Base-by-base conservation (phyloP, 1,139 yeast genomes). In the Yamadazyma buinensis region DNA sequence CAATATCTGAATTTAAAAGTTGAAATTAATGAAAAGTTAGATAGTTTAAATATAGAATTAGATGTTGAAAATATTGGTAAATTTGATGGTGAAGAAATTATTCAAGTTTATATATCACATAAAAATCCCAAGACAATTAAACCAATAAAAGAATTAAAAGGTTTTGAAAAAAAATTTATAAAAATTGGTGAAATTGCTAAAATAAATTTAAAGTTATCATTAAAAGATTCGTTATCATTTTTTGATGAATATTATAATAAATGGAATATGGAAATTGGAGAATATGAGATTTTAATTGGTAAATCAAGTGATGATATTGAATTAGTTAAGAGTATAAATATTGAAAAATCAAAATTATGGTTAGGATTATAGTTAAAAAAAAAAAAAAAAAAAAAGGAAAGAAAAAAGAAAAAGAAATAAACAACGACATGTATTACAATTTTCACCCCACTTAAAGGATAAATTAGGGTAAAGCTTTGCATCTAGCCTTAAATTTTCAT, bases 101-200 rank as follows among this genome's bases (percentile, higher is more conserved):
- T 68, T 7, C 79, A 74, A 49, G 48, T 69, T 22, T 74, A 72
- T 48, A 48, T 72, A 26, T 44, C 55, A 24, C 72, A 67, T 41
- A 43, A 52, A 13, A 57, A 55, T 15, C 60, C 76, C 7, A 52
- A 56, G 26, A 59, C 74, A 26, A 62, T 60, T 29, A 66, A 79
- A 42, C 80, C 83, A 19, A 50, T 61, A 14, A 77, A 77, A 53
- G 83, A 77, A 49, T 63, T 77, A 46, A 75, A 72, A 51, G 81
- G 72, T 18, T 77, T 70, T 50, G 64, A 59, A 29, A 77, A 77
- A 54, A 69, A 74, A 15, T 42, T 38, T 13, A 46, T 77, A 35
- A 47, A 54, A 26, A 54, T 72, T 3, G 72, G 72, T 14, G 62
- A 64, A 44, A 39, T 60, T 14, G 53, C 57, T 39, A 49, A 54